Base-by-base conservation (phyloP, 108 stramenopile species). In the Pseudonitzschia delicatissima region DNA sequence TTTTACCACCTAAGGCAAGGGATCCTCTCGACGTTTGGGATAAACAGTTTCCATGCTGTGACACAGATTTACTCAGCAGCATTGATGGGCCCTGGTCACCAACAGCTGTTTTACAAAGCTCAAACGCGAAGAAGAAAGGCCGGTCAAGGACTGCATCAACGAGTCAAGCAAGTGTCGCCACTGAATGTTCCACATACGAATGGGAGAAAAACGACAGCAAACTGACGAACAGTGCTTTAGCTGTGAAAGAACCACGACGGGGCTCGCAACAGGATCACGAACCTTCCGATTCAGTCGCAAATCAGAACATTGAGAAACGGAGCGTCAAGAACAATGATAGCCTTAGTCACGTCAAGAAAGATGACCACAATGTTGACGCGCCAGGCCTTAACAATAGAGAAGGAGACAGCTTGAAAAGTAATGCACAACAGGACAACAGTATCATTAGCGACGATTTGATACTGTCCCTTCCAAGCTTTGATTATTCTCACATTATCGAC, bases 381-480 rank as follows among this genome's bases (percentile, higher is more conserved):
- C 7, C 3, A 28, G 48, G 20, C 8, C 9, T 1, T 25, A 17
- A 48, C 25, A 48, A 9, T 33, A 32, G 47, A 55, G 60, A 61
- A 3, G 60, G 20, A 5, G 60, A 61, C 2, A n/a, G 36, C 8
- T 50, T n/a, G 18, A 21, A 12, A n/a, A n/a, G n/a, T n/a, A n/a
- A n/a, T n/a, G n/a, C n/a, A n/a, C n/a, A n/a, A n/a, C n/a, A n/a
- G n/a, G n/a, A n/a, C n/a, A 20, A 61, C 25, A 36, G 20, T 36
- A 61, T 21, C 21, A 61, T 61, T 26, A 37, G 60, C 18, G 39
- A 33, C 34, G 64, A 48, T 23, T 27, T 64, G 13, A 68, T 83
- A 31, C 34, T 78, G 12, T 66, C 78, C 11, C 53, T 83, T 20
- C 76, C 69, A 25, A 80, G 79, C 53, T 86, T 86, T 68, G 85